These are phyloP conservation scores for Mycocentrospora acerina DNA, from an alignment of 2,329 filamentous ascomycete genomes.

Conservation along the genomic window DNA sequence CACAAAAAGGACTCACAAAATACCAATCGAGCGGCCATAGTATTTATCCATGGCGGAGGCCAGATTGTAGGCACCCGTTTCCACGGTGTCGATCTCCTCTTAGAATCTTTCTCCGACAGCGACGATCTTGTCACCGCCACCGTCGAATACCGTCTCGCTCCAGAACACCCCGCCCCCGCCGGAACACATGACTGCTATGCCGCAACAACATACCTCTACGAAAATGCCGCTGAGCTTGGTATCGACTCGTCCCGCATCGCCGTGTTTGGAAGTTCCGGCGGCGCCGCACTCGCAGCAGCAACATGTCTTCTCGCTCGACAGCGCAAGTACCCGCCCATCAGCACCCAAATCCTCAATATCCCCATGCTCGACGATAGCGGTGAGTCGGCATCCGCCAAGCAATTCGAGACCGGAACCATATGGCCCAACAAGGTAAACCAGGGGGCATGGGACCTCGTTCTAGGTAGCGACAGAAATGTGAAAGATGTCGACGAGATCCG, in stretches of 20 bases:
- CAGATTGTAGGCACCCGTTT: constrained; percentile 34
- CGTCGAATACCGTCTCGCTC: constrained; percentile 49
- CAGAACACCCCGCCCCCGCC: constrained; percentile 44
- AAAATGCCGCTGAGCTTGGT: constrained; percentile 43
- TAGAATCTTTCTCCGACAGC: constrained; percentile 17
- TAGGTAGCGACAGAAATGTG: constrained; percentile 29
- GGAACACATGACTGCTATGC: constrained; percentile 38
- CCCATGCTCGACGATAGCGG: constrained; percentile 53
- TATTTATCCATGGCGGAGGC: constrained; percentile 47
- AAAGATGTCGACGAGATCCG: constrained; percentile 26
- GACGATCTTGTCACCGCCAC: constrained; percentile 16
- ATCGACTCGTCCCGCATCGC: constrained; percentile 46
- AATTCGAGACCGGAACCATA: constrained; percentile 32
- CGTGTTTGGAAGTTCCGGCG: constrained; percentile 48
- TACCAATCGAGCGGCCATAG: constrained; percentile 2
- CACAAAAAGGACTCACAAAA: not conserved
- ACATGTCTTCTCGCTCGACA: constrained; percentile 45
- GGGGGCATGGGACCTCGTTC: constrained; percentile 46
- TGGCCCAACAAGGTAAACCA: constrained; percentile 45
- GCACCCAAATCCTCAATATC: constrained; percentile 48
- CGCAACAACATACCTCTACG: constrained; percentile 25
- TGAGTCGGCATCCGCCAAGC: constrained; percentile 31
- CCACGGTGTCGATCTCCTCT: constrained; percentile 29
- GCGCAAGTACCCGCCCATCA: constrained; percentile 29
- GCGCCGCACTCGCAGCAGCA: constrained; percentile 46